Evolutionary conservation across 2,329 filamentous ascomycete genomes (phyloP).

Genomic region (Trichocomaceae sp.): DNA sequence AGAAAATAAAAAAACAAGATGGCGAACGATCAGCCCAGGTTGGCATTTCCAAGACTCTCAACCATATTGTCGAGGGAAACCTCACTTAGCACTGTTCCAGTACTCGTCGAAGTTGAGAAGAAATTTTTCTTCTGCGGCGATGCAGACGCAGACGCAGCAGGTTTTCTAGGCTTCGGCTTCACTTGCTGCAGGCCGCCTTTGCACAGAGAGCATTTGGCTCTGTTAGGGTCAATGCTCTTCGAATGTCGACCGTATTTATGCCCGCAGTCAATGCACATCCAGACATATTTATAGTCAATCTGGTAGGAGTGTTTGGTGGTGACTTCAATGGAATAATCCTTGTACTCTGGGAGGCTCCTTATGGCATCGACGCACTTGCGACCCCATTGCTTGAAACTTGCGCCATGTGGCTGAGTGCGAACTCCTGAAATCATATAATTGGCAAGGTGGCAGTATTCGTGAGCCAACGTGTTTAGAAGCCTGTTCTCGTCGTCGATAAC

Average conservation of each 20-base stretch:
- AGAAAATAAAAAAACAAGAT: not conserved
- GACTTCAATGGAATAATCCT: slow-evolving; percentile 60
- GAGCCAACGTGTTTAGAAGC: slow-evolving; percentile 83
- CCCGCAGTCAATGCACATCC: slow-evolving; percentile 66
- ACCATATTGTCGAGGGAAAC: slow-evolving; percentile 5
- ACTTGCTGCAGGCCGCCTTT: slow-evolving; percentile 65
- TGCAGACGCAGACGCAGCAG: not conserved
- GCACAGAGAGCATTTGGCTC: slow-evolving; percentile 72
- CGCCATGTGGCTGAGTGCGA: slow-evolving; percentile 71
- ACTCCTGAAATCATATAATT: slow-evolving; percentile 82
- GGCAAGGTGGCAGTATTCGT: slow-evolving; percentile 91
- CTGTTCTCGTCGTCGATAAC: slow-evolving; percentile 72
- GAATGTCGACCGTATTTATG: slow-evolving; percentile 76
- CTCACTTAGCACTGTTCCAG: not conserved
- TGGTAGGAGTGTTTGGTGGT: slow-evolving; percentile 86
- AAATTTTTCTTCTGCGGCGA: slow-evolving; percentile 7
- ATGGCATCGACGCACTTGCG: slow-evolving; percentile 33
- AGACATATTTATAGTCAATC: slow-evolving; percentile 89
- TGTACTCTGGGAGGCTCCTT: slow-evolving; percentile 46
- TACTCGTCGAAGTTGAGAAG: not conserved
- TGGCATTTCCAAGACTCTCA: slow-evolving; percentile 7
- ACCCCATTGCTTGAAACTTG: slow-evolving; percentile 71
- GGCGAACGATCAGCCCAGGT: not conserved
- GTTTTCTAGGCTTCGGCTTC: slow-evolving; percentile 59
- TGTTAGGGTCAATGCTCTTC: slow-evolving; percentile 68